These are phyloP conservation scores for Talaromyces funiculosus DNA, from an alignment of 2,329 filamentous ascomycete species.

Conservation along the genomic window DNA sequence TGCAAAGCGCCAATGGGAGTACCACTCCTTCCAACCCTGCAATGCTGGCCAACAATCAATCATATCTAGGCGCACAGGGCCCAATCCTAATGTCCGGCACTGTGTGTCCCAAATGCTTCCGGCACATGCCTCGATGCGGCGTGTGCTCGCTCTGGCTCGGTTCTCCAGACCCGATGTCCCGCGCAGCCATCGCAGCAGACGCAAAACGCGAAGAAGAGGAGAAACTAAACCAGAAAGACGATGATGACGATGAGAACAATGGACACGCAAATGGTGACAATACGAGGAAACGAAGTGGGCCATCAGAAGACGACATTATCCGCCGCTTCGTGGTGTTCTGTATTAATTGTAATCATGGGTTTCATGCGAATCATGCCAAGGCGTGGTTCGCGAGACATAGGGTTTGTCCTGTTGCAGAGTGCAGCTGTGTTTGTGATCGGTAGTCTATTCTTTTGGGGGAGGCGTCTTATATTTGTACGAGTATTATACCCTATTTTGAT, in stretches of 20 bases:
- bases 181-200: slow-evolving; percentile 31
- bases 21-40: not conserved
- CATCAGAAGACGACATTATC: slow-evolving; percentile 43
- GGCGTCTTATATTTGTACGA: slow-evolving; percentile 1
- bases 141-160: slow-evolving; percentile 60
- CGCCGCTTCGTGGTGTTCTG: slow-evolving; percentile 56
- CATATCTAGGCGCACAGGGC: slow-evolving; percentile 11
- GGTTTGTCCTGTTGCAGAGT: slow-evolving; percentile 38
- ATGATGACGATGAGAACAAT: not conserved
- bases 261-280: not conserved
- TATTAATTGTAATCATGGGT: slow-evolving; percentile 58
- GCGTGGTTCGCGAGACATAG: slow-evolving; percentile 51
- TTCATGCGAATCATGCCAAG: slow-evolving; percentile 57
- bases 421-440: slow-evolving; percentile 37
- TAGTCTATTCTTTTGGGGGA: slow-evolving; percentile 9
- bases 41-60: slow-evolving; percentile 1
- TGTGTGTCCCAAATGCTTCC: slow-evolving; percentile 56
- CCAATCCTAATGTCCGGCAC: slow-evolving; percentile 41
- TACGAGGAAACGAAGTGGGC: slow-evolving; percentile 14
- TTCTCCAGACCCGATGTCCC: slow-evolving; percentile 49
- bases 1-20: slow-evolving; percentile 4
- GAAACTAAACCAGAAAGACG: not conserved
- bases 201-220: slow-evolving; percentile 19
- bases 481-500: slow-evolving; percentile 10
- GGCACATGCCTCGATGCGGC: slow-evolving; percentile 58